Conservation (phyloP, 805 yeast species). For the Danielia oregonensis region DNA sequence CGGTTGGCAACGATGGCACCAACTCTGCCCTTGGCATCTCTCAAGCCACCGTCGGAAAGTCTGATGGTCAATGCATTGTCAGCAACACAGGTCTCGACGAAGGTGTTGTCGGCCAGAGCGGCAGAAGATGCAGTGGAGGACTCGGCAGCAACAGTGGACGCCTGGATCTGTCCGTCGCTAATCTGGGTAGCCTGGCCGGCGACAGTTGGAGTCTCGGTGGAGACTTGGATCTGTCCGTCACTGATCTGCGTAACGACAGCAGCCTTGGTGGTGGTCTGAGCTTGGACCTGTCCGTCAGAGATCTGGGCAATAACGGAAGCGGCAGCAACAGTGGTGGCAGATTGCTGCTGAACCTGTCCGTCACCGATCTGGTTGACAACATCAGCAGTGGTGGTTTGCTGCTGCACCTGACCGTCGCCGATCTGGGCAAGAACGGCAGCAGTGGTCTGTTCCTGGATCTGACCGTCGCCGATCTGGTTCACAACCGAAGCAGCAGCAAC, state of each 20-base stretch:
- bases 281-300: slow-evolving; percentile 36
- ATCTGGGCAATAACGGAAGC: slow-evolving; percentile 42
- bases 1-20: slow-evolving; percentile 10
- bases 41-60: slow-evolving; percentile 26
- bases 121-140: background rate
- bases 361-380: slow-evolving; percentile 26
- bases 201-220: slow-evolving; percentile 20
- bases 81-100: slow-evolving; percentile 13
- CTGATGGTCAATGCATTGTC: slow-evolving; percentile 46
- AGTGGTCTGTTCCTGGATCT: slow-evolving; percentile 44
- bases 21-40: slow-evolving; percentile 6
- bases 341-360: slow-evolving; percentile 13
- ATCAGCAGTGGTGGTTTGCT: slow-evolving; percentile 19
- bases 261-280: slow-evolving; percentile 17
- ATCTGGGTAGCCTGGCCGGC: slow-evolving; percentile 36
- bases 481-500: slow-evolving; percentile 25
- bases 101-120: background rate
- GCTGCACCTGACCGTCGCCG: slow-evolving; percentile 32
- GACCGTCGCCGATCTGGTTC: slow-evolving; percentile 46
- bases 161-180: slow-evolving; percentile 36
- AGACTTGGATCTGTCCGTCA: slow-evolving; percentile 5
- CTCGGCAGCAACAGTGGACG: slow-evolving; percentile 7
- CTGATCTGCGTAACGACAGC: slow-evolving; percentile 9
- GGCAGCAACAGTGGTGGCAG: slow-evolving; percentile 51
- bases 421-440: slow-evolving; percentile 27